Evolutionary conservation across 2,329 filamentous ascomycete genomes (phyloP), one percentile per base, ranked within the genome.

Genomic region (Neopestalotiopsis sp.): DNA sequence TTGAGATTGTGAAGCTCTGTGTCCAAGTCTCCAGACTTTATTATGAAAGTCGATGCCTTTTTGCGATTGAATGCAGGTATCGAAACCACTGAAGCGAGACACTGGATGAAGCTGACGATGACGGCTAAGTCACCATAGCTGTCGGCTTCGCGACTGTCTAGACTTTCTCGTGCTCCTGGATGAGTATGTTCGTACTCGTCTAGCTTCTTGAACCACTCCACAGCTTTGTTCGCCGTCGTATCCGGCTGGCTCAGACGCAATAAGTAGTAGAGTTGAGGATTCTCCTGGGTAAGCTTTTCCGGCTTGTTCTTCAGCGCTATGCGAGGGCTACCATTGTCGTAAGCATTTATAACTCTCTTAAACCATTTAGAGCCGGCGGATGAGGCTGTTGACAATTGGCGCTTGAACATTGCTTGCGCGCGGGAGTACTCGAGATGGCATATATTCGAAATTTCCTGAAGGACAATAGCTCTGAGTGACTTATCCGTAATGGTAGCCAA

Each of bases 381-480:
- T 0, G 71, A 76, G 0, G 68, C 69, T 0, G 76, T 77, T 53
- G 83, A 78, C 1, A 86, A 71, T 1, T 80, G 73, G 6, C 83
- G 83, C 69, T 81, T 84, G 61, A 87, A 79, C 0, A 77, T 30
- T 13, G 73, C 70, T 53, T 85, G 82, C 0, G 76, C 73, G 1
- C 82, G 81, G 1, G 57, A 65, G 61, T 81, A 86, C 64, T 86
- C 84, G 0, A 84, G 68, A n/a, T 85, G 76, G 28, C 80, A 83
- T 4, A 83, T 67, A 61, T 85, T 86, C 32, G 80, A 78, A 0
- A 86, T 69, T 63, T 87, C 85, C 69, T 87, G 84, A 2, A 85
- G 75, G 9, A 86, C 66, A 1, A 81, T 76, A 1, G 71, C 72
- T 5, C 73, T 75, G 49, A 78, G 77, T 0, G 71, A 68, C 71